These are phyloP conservation scores for Aspergillus ustus DNA, from an alignment of 2,329 filamentous ascomycete species.

Conservation along the genomic window DNA sequence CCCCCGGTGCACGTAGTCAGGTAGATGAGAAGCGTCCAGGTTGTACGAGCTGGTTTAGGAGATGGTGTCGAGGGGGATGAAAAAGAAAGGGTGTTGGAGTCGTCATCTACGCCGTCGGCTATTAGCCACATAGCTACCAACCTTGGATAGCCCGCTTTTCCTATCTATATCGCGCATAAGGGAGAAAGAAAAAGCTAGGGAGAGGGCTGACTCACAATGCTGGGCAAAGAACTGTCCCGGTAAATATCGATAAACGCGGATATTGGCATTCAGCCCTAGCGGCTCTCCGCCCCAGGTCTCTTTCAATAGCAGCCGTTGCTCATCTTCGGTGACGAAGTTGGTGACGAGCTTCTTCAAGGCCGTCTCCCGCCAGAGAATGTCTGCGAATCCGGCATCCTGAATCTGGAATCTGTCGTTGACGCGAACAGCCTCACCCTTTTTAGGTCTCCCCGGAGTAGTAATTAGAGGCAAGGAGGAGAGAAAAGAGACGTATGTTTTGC, in stretches of 20 bases:
- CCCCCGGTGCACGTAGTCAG: constrained; percentile 83
- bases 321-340: constrained; percentile 35
- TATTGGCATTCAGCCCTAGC: constrained; percentile 85
- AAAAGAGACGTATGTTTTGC: constrained; percentile 76
- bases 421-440: constrained; percentile 77
- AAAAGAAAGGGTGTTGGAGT: constrained; percentile 74
- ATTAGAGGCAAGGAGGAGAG: constrained; percentile 71
- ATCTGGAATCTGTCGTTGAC: constrained; percentile 91
- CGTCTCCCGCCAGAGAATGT: constrained; percentile 76
- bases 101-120: constrained; percentile 68
- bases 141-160: neutral
- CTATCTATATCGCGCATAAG: neutral
- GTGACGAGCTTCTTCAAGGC: constrained; percentile 67
- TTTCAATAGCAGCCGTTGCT: constrained; percentile 32
- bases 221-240: constrained; percentile 89
- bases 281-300: constrained; percentile 76
- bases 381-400: constrained; percentile 74
- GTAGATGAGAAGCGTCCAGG: constrained; percentile 90
- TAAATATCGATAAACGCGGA: constrained; percentile 84
- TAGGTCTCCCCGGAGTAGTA: constrained; percentile 79
- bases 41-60: constrained; percentile 67
- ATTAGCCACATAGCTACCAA: neutral
- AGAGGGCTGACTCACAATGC: constrained; percentile 69
- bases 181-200: constrained; percentile 2
- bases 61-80: constrained; percentile 47